Evolutionary conservation across 169 alveolate genomes (phyloP).

Genomic region (Theileria luwenshuni): DNA sequence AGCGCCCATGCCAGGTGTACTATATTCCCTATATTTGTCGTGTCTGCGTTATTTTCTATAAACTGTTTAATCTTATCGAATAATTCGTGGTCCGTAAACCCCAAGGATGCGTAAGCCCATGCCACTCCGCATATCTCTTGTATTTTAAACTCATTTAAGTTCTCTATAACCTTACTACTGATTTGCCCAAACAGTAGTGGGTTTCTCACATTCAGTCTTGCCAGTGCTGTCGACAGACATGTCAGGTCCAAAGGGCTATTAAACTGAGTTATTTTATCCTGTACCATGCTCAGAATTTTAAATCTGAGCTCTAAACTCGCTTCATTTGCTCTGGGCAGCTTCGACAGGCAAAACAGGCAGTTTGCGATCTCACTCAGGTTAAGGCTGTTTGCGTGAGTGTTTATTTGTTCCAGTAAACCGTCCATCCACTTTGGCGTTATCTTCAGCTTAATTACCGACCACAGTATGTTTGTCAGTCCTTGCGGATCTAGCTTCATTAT

Average conservation of each 20-base stretch:
- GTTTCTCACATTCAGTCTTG: constrained; percentile 62
- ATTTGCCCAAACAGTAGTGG: constrained; percentile 58
- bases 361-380: constrained; percentile 53
- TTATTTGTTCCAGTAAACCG: constrained; percentile 26
- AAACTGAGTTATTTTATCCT: constrained; percentile 46
- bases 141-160: constrained; percentile 34
- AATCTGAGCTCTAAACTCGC: constrained; percentile 44
- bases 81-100: constrained; percentile 50
- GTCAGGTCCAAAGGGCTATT: constrained; percentile 59
- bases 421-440: constrained; percentile 63
- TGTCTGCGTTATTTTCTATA: constrained; percentile 51
- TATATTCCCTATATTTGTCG: constrained; percentile 29
- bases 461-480: constrained; percentile 57
- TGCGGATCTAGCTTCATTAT: constrained; percentile 47
- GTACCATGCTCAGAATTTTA: constrained; percentile 34
- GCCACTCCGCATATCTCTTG: constrained; percentile 64
- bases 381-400: constrained; percentile 29
- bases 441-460: constrained; percentile 53
- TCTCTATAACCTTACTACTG: constrained; percentile 35
- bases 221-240: constrained; percentile 66
- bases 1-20: constrained; percentile 67
- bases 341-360: constrained; percentile 48
- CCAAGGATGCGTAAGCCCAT: constrained; percentile 64
- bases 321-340: constrained; percentile 25
- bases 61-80: constrained; percentile 36